Evolutionary conservation across 768 basidiomycete species (phyloP).

Genomic region (Phlebiopsis gigantea): DNA sequence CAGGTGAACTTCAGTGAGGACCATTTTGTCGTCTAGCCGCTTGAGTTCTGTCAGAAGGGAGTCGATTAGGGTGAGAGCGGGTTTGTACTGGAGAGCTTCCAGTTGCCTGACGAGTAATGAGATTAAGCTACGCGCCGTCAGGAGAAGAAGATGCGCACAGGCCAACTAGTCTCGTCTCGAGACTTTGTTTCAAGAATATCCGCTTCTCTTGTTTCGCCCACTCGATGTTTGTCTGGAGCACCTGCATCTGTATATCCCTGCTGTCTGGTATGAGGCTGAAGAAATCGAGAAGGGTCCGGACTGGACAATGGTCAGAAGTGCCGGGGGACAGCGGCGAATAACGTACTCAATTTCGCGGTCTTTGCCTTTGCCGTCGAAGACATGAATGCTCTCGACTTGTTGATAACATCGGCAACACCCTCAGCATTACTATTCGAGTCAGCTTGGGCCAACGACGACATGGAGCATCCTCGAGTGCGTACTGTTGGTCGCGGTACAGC

Average conservation of each 20-base stretch:
- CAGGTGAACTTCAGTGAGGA: conserved; percentile 93
- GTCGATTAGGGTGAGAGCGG: conserved; percentile 79
- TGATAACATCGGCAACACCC: conserved; percentile 83
- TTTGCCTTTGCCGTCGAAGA: conserved; percentile 95
- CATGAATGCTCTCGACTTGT: conserved; percentile 76
- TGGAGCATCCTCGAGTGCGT: conserved; percentile 21
- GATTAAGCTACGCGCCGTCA: neutral
- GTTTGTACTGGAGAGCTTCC: conserved; percentile 69
- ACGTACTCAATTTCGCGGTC: conserved; percentile 89
- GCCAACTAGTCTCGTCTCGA: conserved; percentile 83
- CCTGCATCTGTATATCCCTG: conserved; percentile 70
- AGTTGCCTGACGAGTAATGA: conserved; percentile 46
- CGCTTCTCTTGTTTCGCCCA: conserved; percentile 93
- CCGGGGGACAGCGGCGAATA: neutral
- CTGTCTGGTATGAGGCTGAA: conserved; percentile 77
- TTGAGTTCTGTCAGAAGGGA: conserved; percentile 87
- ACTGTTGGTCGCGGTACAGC: conserved; percentile 85
- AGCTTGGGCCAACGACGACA: neutral
- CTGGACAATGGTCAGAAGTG: conserved; percentile 37
- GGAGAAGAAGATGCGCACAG: conserved; percentile 38
- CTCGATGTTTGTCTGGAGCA: conserved; percentile 84
- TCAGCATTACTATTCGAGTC: conserved; percentile 60
- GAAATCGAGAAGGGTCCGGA: conserved; percentile 89
- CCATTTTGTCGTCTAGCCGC: conserved; percentile 94
- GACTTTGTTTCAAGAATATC: conserved; percentile 91